Conservation (phyloP, 345 rosid species). For the Garcia nutans region DNA sequence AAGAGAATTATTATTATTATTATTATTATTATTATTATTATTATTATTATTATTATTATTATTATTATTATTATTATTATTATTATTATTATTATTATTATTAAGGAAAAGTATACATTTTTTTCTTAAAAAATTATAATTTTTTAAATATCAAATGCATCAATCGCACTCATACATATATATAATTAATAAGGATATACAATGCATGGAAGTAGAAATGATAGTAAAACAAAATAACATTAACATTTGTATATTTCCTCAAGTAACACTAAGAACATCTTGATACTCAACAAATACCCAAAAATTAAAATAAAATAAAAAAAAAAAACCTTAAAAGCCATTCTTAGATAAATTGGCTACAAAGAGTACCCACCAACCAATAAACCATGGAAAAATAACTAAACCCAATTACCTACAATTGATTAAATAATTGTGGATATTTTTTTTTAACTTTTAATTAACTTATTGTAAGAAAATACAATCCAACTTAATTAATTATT, state of each 20-base stretch:
- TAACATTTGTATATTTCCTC: slow-evolving; percentile 6
- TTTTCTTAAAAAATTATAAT: no score
- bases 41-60: no score
- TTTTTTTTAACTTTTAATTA: background rate
- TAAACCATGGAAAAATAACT: background rate
- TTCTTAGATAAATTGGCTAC: slow-evolving; percentile 7
- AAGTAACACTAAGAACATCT: slow-evolving; percentile 3
- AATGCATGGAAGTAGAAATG: no score
- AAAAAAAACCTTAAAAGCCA: background rate
- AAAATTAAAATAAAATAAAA: no score
- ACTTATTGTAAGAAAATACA: slow-evolving; percentile 11
- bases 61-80: no score
- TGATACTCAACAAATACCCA: background rate
- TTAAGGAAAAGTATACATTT: no score
- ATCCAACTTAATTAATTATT: background rate
- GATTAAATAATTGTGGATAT: background rate
- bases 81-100: no score
- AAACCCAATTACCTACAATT: slow-evolving; percentile 1
- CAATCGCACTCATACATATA: no score
- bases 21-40: no score
- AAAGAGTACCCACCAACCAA: background rate
- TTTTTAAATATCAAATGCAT: no score
- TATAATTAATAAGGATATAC: no score
- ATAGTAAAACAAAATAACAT: background rate
- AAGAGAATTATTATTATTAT: no score